Evolutionary conservation across 805 yeast genomes (phyloP).

Genomic region (Kodamaea lidongshanica): DNA sequence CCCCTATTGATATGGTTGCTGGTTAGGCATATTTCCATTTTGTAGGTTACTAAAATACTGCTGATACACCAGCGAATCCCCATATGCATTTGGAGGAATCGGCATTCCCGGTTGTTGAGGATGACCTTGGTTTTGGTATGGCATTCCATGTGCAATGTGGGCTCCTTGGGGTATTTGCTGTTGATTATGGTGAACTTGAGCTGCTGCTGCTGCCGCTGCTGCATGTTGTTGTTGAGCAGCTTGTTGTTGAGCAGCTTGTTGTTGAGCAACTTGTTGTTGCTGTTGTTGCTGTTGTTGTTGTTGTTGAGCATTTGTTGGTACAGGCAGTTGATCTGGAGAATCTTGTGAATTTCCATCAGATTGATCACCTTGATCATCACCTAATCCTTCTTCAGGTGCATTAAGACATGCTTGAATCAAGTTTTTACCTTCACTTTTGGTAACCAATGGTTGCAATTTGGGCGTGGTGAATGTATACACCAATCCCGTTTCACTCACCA

Average conservation of each 20-base stretch:
- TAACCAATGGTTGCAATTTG: slow-evolving; percentile 93
- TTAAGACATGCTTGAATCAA: slow-evolving; percentile 93
- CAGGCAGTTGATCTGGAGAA: slow-evolving; percentile 36
- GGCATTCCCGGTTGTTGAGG: slow-evolving; percentile 32
- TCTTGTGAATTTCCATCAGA: slow-evolving; percentile 45
- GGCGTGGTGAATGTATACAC: slow-evolving; percentile 99
- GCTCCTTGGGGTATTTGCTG: slow-evolving; percentile 33
- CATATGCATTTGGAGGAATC: slow-evolving; percentile 42
- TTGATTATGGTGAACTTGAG: slow-evolving; percentile 26
- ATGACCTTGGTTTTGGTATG: slow-evolving; percentile 38
- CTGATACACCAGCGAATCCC: slow-evolving; percentile 55
- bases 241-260: slow-evolving; percentile 14
- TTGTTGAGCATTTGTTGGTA: slow-evolving; percentile 15
- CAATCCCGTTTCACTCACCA: slow-evolving; percentile 96
- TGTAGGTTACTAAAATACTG: slow-evolving; percentile 56
- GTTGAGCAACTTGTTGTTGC: slow-evolving; percentile 11
- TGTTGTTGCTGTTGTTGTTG: slow-evolving; percentile 9
- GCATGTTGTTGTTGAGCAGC: no score
- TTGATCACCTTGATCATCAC: slow-evolving; percentile 53
- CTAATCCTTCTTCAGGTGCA: slow-evolving; percentile 84
- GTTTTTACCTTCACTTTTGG: slow-evolving; percentile 95
- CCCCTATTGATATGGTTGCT: slow-evolving; percentile 49
- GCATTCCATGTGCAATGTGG: slow-evolving; percentile 41
- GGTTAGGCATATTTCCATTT: slow-evolving; percentile 42
- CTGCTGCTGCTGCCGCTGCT: slow-evolving; percentile 23